These are phyloP conservation scores for Meyerozyma athensensis DNA, from an alignment of 1,139 yeast species.

Conservation along the genomic window DNA sequence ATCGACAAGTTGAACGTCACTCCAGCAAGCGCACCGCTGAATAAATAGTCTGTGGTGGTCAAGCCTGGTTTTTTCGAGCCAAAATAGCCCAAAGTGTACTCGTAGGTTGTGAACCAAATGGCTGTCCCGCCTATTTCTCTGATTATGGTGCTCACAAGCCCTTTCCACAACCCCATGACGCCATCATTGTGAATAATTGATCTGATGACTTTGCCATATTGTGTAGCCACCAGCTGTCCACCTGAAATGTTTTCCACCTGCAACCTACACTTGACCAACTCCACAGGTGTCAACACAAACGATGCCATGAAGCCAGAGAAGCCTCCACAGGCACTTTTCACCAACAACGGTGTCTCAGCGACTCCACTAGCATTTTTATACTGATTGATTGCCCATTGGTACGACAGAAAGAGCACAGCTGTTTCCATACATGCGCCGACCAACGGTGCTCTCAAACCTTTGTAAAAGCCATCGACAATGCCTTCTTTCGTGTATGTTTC, in stretches of 20 bases:
- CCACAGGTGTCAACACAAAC: conserved; percentile 83
- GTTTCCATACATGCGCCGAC: conserved; percentile 86
- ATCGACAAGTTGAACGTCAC: conserved; percentile 70
- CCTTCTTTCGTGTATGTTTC: conserved; percentile 68
- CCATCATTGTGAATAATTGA: conserved; percentile 51
- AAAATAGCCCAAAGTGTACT: conserved; percentile 43
- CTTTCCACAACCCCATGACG: conserved; percentile 62
- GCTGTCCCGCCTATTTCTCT: conserved; percentile 91
- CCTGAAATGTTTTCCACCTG: conserved; percentile 62
- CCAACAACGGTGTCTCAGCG: conserved; percentile 30
- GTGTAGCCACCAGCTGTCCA: conserved; percentile 2
- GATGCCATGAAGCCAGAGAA: conserved; percentile 81
- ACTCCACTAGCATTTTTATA: conserved; percentile 9
- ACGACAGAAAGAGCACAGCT: conserved; percentile 65
- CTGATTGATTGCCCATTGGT: conserved; percentile 39
- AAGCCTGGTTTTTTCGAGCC: conserved; percentile 16
- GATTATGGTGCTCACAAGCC: conserved; percentile 76
- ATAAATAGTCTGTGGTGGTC: conserved; percentile 51
- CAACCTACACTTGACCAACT: conserved; percentile 78
- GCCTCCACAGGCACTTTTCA: conserved; percentile 63
- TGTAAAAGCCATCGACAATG: conserved; percentile 40
- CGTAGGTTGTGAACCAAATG: conserved; percentile 92
- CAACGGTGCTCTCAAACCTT: conserved; percentile 76
- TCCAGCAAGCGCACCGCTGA: conserved; percentile 88
- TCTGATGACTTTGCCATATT: conserved; percentile 27